Base-by-base conservation (phyloP, 305 asterid species). In the Fraxinus paxiana region DNA sequence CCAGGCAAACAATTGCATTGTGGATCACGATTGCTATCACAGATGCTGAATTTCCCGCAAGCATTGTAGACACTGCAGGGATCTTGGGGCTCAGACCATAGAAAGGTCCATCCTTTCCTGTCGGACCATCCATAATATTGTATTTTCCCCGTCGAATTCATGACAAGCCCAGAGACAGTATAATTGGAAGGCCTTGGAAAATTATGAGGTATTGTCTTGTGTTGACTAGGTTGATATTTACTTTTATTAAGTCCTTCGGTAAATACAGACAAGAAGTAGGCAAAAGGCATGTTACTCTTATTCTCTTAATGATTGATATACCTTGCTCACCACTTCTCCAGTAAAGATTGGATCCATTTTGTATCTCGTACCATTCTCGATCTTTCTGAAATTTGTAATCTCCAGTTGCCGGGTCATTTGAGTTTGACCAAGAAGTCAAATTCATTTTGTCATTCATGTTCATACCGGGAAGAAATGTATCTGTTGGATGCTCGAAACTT, bases 401-500 rank as follows among this genome's bases (percentile, higher is more conserved):
- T 18, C 86, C 90, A 0, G 0, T 0, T 4, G 20, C 56, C 0
- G 92, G 90, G 37, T 84, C 72, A 10, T 34, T 70, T 0, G 43
- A 33, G 56, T 26, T 24, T 12, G 0, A 33, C 92, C 92, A 89
- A 0, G 88, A 86, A 35, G 5, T 30, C 73, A 86, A 76, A 20
- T 3, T 30, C 61, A 79, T 9, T 1, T 20, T 26, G 1, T 8
- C 75, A 6, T 34, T 77, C 92, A 90, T 83, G 33, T 1, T 20
- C 92, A 89, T 90, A 13, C 94, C 92, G 4, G 87, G 85, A 61
- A 86, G 85, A 81, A 86, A 86, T 6, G 88, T 86, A 70, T 86
- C 83, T 0, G 85, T 80, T 28, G 88, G 85, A 48, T 69, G 0
- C 0, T 83, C 17, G 63, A 86, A 86, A 33, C 88, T 86, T 61